Percentiles rank a stretch among this genome's conserved stretches.
These are phyloP conservation scores for Diaporthe eres DNA, from an alignment of 2,329 filamentous ascomycete species.

Conservation along the genomic window DNA sequence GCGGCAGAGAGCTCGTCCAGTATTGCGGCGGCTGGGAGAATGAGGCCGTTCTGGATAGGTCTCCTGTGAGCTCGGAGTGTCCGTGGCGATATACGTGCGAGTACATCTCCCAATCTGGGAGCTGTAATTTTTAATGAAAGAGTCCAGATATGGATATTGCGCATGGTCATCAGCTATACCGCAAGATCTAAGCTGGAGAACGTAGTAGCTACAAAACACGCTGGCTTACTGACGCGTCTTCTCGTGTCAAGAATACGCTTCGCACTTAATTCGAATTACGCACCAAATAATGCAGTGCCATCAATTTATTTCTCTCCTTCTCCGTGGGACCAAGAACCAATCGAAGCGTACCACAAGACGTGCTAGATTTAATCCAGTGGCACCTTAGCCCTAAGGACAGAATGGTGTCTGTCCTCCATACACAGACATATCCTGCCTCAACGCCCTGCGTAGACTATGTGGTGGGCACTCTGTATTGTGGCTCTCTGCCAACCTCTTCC, in stretches of 20 bases:
- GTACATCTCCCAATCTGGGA: too few relatives aligned
- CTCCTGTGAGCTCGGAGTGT: slow-evolving; percentile 1
- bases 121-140: not conserved
- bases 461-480: too few relatives aligned
- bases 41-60: slow-evolving; percentile 34
- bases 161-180: not conserved
- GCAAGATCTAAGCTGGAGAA: not conserved
- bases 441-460: too few relatives aligned
- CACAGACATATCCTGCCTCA: too few relatives aligned
- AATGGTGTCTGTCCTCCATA: too few relatives aligned
- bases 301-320: too few relatives aligned
- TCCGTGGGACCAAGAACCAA: too few relatives aligned
- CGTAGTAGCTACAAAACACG: not conserved
- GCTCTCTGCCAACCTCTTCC: too few relatives aligned
- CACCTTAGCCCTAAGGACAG: too few relatives aligned
- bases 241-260: not conserved
- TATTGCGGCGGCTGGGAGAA: slow-evolving; percentile 30
- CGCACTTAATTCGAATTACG: not conserved
- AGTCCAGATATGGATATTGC: not conserved
- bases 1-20: slow-evolving; percentile 30
- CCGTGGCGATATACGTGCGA: not conserved
- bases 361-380: too few relatives aligned
- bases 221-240: not conserved
- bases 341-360: too few relatives aligned
- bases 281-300: not conserved